phyloP scores from a whole-genome alignment of 169 alveolate species.

The Plasmodium gonderi region DNA sequence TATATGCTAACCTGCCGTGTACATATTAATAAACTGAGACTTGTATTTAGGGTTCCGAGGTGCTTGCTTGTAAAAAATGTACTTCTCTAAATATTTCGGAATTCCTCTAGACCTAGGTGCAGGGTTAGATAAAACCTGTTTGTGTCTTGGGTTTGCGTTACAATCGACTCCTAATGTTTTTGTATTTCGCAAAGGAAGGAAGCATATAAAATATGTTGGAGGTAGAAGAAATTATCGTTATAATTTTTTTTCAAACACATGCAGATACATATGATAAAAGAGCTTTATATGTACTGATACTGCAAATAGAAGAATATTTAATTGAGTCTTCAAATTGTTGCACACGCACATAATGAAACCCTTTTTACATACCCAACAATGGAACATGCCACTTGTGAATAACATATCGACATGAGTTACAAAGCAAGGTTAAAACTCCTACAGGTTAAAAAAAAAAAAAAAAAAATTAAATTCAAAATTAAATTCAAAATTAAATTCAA shows the following conservation, averaged over 20 bases:
- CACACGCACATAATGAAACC: background rate
- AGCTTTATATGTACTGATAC: background rate
- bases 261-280: background rate
- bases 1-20: constrained; percentile 59
- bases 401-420: constrained; percentile 91
- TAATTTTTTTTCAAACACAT: background rate
- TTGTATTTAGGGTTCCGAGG: constrained; percentile 84
- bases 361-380: constrained; percentile 78
- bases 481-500: too few species aligned
- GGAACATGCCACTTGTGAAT: constrained; percentile 90
- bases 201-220: background rate
- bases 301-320: too few species aligned
- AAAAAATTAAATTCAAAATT: background rate
- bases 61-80: constrained; percentile 86
- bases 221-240: background rate
- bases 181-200: background rate
- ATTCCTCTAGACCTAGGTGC: constrained; percentile 90
- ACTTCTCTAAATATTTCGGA: constrained; percentile 88
- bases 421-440: constrained; percentile 87
- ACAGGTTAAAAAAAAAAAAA: background rate
- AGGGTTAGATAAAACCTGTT: constrained; percentile 88
- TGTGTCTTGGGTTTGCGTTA: constrained; percentile 90
- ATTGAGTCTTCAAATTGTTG: background rate
- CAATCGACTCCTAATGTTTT: constrained; percentile 88
- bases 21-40: constrained; percentile 70